Evolutionary conservation across 106 monocot species (phyloP).

Genomic region (Dendrobium officinale): DNA sequence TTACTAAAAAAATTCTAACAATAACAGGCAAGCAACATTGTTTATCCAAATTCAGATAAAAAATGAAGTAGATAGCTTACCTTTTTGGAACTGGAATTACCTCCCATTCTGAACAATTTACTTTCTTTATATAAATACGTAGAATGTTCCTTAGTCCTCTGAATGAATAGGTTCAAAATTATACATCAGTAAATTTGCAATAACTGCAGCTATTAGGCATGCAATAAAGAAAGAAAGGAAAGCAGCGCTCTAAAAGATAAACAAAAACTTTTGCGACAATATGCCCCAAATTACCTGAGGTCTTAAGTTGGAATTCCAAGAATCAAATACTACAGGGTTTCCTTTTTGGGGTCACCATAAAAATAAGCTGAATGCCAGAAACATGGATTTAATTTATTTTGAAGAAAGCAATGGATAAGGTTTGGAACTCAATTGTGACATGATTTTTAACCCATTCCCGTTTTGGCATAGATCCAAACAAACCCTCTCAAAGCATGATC

Average conservation of each 20-base stretch:
- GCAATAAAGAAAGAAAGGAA: neutral
- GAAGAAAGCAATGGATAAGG: neutral
- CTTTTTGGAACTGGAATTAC: slow-evolving; percentile 48
- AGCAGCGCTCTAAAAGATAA: neutral
- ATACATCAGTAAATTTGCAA: neutral
- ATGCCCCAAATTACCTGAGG: neutral
- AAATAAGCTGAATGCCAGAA: neutral
- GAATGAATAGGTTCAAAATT: slow-evolving; percentile 14
- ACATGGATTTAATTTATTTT: neutral
- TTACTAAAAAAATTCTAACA: neutral
- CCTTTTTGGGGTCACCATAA: neutral
- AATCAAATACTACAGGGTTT: neutral
- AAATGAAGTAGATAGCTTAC: slow-evolving; percentile 11
- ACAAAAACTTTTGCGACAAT: neutral
- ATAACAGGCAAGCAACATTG: neutral
- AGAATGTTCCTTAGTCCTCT: slow-evolving; percentile 68
- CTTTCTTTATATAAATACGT: slow-evolving; percentile 37
- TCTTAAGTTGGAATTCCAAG: neutral
- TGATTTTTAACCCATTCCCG: neutral
- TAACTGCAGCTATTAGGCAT: neutral
- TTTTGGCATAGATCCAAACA: neutral
- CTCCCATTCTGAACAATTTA: slow-evolving; percentile 67
- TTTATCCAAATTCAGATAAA: neutral
- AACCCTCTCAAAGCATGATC: neutral
- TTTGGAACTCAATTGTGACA: neutral